Base-by-base conservation (phyloP, 2,329 filamentous ascomycete species). In the Aspergillus brunneoviolaceus region DNA sequence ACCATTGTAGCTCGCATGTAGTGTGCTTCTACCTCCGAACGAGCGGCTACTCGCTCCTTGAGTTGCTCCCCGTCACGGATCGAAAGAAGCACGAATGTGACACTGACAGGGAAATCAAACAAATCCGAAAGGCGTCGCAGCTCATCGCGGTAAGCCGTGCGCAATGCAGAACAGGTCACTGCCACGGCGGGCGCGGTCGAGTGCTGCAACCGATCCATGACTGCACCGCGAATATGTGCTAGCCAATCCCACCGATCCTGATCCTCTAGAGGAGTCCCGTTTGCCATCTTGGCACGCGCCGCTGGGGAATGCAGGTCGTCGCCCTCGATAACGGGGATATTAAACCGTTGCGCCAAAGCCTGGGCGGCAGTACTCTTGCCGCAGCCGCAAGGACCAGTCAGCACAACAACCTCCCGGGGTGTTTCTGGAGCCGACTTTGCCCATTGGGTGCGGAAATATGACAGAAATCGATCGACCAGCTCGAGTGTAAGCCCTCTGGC, bases 1-100 rank as follows among this genome's bases (percentile, higher is more conserved):
- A 84, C 81, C 82, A 84, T 84, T 29, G 72, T 72, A 49, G 80
- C 78, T 69, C 82, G 82, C 82, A 84, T 84, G 64, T 83, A 84
- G 67, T 84, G 82, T 10, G 77, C 77, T 65, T 82, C 73, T 51
- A 33, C 35, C 6, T 49, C 50, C 4, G 60, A 55, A 4, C 82
- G 72, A 12, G 72, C 74, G 47, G 74, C 70, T 16, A 84, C 79
- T 2, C 82, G 76, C 31, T 77, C 73, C 59, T 82, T 72, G 23
- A 84, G 69, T 21, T 77, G 67, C 33, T 78, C 74, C 62, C 42
- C 45, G 11, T 60, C 55, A 2, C 39, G 55, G 5, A 63, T 53
- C 3, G 52, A 79, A 75, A 63, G 71, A 69, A 33, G 78, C 76
- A 60, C 71, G 70, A 57, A 84, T 70, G 69, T 81, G 1, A 69